These are phyloP conservation scores for Dactylorhiza incarnata DNA, from an alignment of 106 monocot genomes.

Conservation along the genomic window DNA sequence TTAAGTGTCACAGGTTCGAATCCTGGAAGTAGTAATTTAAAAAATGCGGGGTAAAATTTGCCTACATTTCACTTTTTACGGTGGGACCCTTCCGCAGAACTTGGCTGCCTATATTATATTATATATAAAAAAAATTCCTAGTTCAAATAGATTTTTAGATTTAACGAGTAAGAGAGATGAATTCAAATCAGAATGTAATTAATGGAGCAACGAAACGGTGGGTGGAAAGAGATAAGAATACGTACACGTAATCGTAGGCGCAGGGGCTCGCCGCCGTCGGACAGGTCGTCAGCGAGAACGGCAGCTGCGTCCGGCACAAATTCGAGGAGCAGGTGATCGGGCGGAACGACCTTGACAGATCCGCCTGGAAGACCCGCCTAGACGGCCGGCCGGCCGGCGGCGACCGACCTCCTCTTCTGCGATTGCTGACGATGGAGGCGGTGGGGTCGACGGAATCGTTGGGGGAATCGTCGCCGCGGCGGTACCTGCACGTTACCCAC, in stretches of 20 bases:
- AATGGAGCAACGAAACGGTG: neutral
- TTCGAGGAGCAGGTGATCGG: conserved; percentile 54
- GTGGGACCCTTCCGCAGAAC: no score
- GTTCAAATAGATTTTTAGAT: no score
- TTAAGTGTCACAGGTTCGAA: no score
- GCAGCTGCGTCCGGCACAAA: conserved; percentile 42
- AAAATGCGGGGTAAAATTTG: no score
- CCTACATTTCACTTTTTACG: no score
- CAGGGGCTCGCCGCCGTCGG: conserved; percentile 48
- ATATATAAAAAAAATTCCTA: no score
- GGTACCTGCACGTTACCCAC: conserved; percentile 68
- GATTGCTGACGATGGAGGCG: neutral
- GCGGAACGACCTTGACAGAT: conserved; percentile 43
- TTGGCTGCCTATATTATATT: no score
- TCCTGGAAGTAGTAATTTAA: no score
- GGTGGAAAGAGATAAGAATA: conserved; percentile 4
- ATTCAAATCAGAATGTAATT: neutral
- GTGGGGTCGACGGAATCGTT: neutral
- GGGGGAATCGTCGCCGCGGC: neutral
- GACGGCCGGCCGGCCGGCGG: neutral
- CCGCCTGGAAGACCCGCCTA: conserved; percentile 31
- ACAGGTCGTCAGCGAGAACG: conserved; percentile 60
- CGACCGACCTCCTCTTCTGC: neutral
- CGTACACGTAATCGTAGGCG: conserved; percentile 68
- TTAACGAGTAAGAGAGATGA: no score